Evolutionary conservation across 2,329 filamentous ascomycete genomes (phyloP), one percentile per base, ranked within the genome.

Genomic region (Ophiocordyceps camponoti-leonardi): DNA sequence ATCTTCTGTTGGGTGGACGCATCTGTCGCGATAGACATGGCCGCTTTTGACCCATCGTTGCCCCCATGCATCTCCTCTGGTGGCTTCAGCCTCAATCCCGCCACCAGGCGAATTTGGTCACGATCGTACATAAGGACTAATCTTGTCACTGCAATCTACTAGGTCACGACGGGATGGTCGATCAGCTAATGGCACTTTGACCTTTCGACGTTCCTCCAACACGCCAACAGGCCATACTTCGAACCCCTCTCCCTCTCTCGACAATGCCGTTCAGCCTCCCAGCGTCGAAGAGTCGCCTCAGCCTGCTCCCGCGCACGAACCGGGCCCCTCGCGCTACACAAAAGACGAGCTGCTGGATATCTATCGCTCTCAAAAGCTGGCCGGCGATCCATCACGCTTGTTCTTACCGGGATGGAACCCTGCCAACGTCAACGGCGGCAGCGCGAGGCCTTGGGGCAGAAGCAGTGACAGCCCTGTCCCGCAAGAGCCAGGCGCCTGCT

Each of bases 401-500:
- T 88, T 82, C 57, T 74, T 83, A 54, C 71, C 78, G 46, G 79
- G 79, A 49, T 95, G 87, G 87, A 81, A 86, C 59, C 85, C 87
- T 26, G 75, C 79, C 48, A 73, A 79, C 44, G 66, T 77, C 39
- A 87, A 86, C 53, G 79, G 81, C 58, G 56, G 71, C 61, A 56
- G 67, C 52, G 54, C 75, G 61, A 64, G 79, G 60, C 74, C 76
- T 45, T 94, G 86, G 86, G 84, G 83, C 44, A 86, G 88, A 61
- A 73, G 71, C 53, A 75, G 76, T 48, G 87, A 95, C 51, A 74
- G 73, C 48, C 82, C 86, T 50, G 69, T 73, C 50, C 79, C 79
- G 48, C 77, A 83, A 56, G 87, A 90, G 41, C 85, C 88, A n/a
- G 86, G 92, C 50, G 77, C 90, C 40, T 96, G 88, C 61, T 98